These are phyloP conservation scores for Lotus japonicus DNA, from an alignment of 306 rosid species.

Conservation along the genomic window DNA sequence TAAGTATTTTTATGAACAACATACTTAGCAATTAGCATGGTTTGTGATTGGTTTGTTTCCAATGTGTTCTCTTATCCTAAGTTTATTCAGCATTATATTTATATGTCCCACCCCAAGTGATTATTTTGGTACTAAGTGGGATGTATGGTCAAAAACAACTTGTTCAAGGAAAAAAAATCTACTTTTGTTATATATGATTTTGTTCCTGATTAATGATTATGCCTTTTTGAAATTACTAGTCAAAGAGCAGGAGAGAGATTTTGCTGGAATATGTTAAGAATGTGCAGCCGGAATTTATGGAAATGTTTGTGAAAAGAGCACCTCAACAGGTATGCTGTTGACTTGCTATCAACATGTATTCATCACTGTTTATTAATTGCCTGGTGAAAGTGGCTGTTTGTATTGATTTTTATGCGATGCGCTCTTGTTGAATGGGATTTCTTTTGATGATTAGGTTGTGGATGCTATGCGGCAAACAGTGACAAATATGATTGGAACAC, in stretches of 20 bases:
- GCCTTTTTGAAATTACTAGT: constrained; percentile 38
- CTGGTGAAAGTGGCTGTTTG: background rate
- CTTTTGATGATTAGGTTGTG: constrained; percentile 56
- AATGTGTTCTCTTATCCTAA: background rate
- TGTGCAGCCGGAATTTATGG: constrained; percentile 98
- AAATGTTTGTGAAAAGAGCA: constrained; percentile 88
- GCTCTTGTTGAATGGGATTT: background rate
- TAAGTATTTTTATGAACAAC: no score
- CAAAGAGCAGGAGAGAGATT: constrained; percentile 87
- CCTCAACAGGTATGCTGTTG: constrained; percentile 65
- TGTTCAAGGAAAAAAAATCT: background rate
- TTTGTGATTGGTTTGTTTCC: no score
- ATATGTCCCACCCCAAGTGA: background rate
- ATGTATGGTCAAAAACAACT: background rate
- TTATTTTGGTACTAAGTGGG: background rate
- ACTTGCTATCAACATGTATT: background rate
- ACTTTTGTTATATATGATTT: background rate
- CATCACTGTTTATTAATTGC: background rate
- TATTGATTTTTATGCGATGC: background rate
- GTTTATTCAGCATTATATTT: background rate
- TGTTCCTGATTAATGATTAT: constrained; percentile 12
- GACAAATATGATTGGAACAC: constrained; percentile 94
- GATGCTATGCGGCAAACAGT: constrained; percentile 99
- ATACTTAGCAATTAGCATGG: background rate
- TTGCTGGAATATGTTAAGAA: constrained; percentile 87